phyloP scores from a whole-genome alignment of 805 yeast genomes.

The Candida fluviatilis region DNA sequence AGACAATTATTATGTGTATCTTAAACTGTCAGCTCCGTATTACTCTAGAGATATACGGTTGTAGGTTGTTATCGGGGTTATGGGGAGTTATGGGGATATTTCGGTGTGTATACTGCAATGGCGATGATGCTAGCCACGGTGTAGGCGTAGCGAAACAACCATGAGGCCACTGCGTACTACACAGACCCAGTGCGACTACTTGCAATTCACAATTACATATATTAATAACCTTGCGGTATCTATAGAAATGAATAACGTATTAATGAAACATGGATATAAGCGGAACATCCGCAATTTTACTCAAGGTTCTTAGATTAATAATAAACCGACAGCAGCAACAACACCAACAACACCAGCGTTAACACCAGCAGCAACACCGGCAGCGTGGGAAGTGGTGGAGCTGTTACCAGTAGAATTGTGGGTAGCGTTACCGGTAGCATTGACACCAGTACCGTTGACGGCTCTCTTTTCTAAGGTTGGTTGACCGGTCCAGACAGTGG shows the following conservation, averaged over 20 bases:
- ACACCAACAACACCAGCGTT: slow-evolving; percentile 39
- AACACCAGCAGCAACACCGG: slow-evolving; percentile 15
- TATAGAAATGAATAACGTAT: slow-evolving; percentile 1
- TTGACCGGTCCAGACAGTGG: slow-evolving; percentile 16
- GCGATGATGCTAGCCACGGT: no score
- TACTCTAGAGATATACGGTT: no score
- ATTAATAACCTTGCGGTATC: slow-evolving; percentile 1
- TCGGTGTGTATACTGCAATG: no score
- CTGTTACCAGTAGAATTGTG: slow-evolving; percentile 13
- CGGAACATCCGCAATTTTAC: background rate
- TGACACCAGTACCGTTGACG: slow-evolving; percentile 9
- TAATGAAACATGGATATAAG: slow-evolving; percentile 1
- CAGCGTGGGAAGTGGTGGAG: slow-evolving; percentile 21
- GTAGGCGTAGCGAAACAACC: no score
- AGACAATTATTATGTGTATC: no score
- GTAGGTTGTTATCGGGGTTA: no score
- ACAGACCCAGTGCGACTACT: background rate
- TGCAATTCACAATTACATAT: slow-evolving; percentile 1
- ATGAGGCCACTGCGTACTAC: no score
- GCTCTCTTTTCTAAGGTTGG: slow-evolving; percentile 5
- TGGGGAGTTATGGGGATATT: no score
- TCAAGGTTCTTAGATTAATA: slow-evolving; percentile 34
- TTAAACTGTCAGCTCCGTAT: no score
- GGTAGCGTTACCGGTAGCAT: slow-evolving; percentile 11
- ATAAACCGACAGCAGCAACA: slow-evolving; percentile 47